Base-by-base conservation (phyloP, 192 early-diverging fungal species). In the Podila horticola region DNA sequence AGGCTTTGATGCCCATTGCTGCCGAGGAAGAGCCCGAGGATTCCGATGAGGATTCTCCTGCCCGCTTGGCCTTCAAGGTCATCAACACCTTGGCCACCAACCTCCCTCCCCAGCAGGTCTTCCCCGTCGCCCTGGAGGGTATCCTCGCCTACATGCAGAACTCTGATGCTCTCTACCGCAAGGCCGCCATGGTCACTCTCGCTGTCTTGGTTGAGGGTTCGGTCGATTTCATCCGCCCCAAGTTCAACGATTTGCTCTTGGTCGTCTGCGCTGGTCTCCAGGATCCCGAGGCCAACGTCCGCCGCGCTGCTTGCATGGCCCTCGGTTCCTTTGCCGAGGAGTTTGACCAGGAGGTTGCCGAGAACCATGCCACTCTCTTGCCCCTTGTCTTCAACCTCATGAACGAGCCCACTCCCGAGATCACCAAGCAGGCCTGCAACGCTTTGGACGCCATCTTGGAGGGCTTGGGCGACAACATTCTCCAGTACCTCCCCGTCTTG, bases 401-500 rank as follows among this genome's bases (percentile, higher is more conserved):
- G 87, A 91, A 90, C 74, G 96, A 97, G 65, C 79, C 89, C 57
- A 89, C 91, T 72, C 75, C 87, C 31, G 89, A 91, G 28, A 91
- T 95, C 66, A 90, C 94, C 66, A 91, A 91, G 82, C 90, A 95
- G 50, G 93, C 96, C 7, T 89, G 91, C 64, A 94, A 92, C 65
- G 93, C 96, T 33, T 83, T 98, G 66, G 96, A 98, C 71, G 91
- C 92, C 29, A 95, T 98, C 58, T 82, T 97, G 15, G 95, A 96
- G 79, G 93, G 93, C 45, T 79, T 98, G 68, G 94, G 91, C 13
- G 90, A 92, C 28, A 91, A 93, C 38, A 92, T 97, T 73, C 58
- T 94, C n/a, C 91, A 85, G 62, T 98, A 98, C 63, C 86, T 97
- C 26, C 93, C 93, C 31, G 87, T 88, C 60, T 72, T 97, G 20